Evolutionary conservation across 164 flowering plant genomes (phyloP).

Genomic region (Litsea cubeba): DNA sequence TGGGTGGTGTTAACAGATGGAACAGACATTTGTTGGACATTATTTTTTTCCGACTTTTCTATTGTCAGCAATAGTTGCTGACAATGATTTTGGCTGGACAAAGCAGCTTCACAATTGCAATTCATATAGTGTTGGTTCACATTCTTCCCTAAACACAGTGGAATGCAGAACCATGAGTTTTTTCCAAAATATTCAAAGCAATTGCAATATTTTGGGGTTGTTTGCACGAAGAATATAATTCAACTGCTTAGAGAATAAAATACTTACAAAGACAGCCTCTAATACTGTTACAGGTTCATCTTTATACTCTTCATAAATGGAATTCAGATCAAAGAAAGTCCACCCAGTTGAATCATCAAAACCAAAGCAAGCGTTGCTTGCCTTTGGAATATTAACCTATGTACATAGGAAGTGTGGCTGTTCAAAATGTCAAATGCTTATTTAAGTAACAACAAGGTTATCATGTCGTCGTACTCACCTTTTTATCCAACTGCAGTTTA

Average conservation of each 20-base stretch:
- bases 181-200: too few relatives aligned
- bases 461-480: constrained; percentile 24
- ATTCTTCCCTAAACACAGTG: too few relatives aligned
- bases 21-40: too few relatives aligned
- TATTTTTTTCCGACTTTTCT: too few relatives aligned
- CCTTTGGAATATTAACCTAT: constrained; percentile 48
- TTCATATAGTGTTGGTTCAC: too few relatives aligned
- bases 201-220: too few relatives aligned
- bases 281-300: constrained; percentile 38
- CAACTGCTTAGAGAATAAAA: not conserved
- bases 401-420: not conserved
- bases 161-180: too few relatives aligned
- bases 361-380: constrained; percentile 48
- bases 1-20: too few relatives aligned
- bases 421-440: not conserved
- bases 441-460: not conserved
- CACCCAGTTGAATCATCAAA: constrained; percentile 48
- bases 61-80: too few relatives aligned
- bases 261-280: constrained; percentile 60
- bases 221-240: not conserved
- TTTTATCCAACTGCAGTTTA: constrained; percentile 45
- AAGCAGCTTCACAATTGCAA: too few relatives aligned
- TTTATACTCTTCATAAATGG: constrained; percentile 46
- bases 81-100: too few relatives aligned
- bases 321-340: constrained; percentile 64